Evolutionary conservation across 345 rosid species (phyloP), one percentile per base, ranked within the genome.

Genomic region (Xanthoceras sorbifolium): DNA sequence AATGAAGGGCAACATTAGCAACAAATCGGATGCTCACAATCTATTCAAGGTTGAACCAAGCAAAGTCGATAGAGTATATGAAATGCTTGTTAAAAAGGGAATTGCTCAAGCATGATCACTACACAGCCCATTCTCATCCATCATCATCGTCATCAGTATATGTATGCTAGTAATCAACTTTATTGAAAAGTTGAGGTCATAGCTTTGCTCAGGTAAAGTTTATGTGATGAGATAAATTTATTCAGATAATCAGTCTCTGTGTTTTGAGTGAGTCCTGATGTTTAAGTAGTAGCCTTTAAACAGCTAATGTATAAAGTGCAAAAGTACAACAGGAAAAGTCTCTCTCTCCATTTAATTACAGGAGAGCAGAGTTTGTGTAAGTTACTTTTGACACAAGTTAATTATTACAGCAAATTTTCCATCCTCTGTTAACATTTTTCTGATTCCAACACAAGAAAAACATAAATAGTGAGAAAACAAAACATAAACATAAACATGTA

Each of bases 31-130:
- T 79, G 98, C 99, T 17, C 86, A 93, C 85, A 79, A 73, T 79
- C 85, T 92, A 77, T 90, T 95, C 84, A 89, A 86, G 80, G 94
- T 96, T 74, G 97, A 93, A 15, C 84, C 91, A 22, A 81, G 88
- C 81, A 93, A 96, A 87, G 91, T 90, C 42, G 97, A 93, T 79
- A 87, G 77, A 80, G 89, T 92, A 23, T 96, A 93, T 80, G 98
- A 96, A 75, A 89, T 96, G 89, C 84, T 92, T 50, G 82, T 90
- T 64, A 81, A 84, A 66, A 93, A 92, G 78, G 94, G 97, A 46
- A 81, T 89, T 66, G 86, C 87, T 25, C 84, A 83, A 74, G 74
- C 84, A 73, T 87, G 84, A 85, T 48, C 38, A 64, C 32, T 26
- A 32, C 12, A 6, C 22, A 12, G 14, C 65, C 10, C 1, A 5